Percentiles rank a stretch among this genome's conserved stretches.
Evolutionary conservation across 345 rosid species (phyloP).

Genomic region (Laguncularia racemosa): DNA sequence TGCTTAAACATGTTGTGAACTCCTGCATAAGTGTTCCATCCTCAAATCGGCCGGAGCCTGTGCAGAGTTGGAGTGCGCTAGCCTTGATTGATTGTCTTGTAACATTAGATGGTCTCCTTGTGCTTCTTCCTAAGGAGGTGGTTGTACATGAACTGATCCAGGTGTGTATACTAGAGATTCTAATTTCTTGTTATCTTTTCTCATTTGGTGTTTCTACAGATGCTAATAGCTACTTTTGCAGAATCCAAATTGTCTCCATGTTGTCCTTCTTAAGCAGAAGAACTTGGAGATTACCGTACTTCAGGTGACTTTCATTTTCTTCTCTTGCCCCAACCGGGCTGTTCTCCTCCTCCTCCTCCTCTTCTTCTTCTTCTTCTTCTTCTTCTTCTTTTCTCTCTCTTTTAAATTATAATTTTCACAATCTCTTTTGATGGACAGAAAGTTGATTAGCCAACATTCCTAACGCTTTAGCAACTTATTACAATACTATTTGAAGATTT

Average conservation of each 20-base stretch:
- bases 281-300: constrained; percentile 58
- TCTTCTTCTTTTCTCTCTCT: no score
- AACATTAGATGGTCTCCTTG: constrained; percentile 70
- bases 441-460: no score
- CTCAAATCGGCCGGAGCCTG: constrained; percentile 73
- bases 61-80: constrained; percentile 78
- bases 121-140: constrained; percentile 57
- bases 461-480: no score
- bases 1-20: constrained; percentile 66
- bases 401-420: no score
- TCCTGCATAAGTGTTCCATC: constrained; percentile 53
- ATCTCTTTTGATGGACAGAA: no score
- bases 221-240: constrained; percentile 22
- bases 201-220: no score
- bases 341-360: no score
- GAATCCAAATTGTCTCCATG: constrained; percentile 59
- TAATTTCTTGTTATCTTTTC: constrained; percentile 2
- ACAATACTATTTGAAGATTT: no score
- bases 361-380: no score
- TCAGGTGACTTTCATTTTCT: no score
- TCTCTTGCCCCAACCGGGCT: no score
- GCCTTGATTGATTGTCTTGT: constrained; percentile 72
- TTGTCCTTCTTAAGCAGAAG: constrained; percentile 63
- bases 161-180: constrained; percentile 31
- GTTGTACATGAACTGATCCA: constrained; percentile 69